Base-by-base conservation (phyloP, 768 basidiomycete genomes). In the Leccinum incarnatum region DNA sequence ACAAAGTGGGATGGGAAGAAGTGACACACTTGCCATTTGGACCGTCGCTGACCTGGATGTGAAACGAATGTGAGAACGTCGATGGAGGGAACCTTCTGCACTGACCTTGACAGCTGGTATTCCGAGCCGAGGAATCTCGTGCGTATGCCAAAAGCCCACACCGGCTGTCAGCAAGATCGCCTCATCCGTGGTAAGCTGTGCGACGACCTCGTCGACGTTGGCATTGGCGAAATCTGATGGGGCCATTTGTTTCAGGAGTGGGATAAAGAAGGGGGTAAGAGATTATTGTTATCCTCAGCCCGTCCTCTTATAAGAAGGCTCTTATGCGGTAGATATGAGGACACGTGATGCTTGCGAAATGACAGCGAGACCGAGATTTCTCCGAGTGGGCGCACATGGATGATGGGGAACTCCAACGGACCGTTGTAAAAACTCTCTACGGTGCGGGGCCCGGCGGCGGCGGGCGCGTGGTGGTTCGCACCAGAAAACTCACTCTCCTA, bases 131-230 rank as follows among this genome's bases (percentile, higher is more conserved):
- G 86, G 81, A 25, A 92, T 73, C 19, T 75, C 76, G 55, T 84
- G 81, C 0, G 90, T 91, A 64, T 88, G 82, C 91, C 89, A 91
- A 67, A 88, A 87, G 15, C 89, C 88, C 19, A 86, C 86, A 17
- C 89, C 90, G 2, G 86, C 87, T 6, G 81, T 87, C 25, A 93
- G 77, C 45, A 78, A 74, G 65, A 91, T 89, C 0, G 88, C 85
- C 66, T 92, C 91, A 37, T 90, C 89, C 0, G 81, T 85, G 2
- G 87, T 87, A 60, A 92, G 74, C 56, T 83, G 76, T n/a, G 83
- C 81, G 52, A 91, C 75, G 54, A 90, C 74, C 49, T 84, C 78
- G 60, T 81, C 76, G 50, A 92, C 76, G 67, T 85, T 69, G 5
- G 83, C 88, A 1, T 81, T 80, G 4, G 84, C 83, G 64, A 91